Percentiles rank a stretch among this genome's conserved stretches.
Evolutionary conservation across 768 basidiomycete genomes (phyloP).

Genomic region (Crassisporium funariophilum): DNA sequence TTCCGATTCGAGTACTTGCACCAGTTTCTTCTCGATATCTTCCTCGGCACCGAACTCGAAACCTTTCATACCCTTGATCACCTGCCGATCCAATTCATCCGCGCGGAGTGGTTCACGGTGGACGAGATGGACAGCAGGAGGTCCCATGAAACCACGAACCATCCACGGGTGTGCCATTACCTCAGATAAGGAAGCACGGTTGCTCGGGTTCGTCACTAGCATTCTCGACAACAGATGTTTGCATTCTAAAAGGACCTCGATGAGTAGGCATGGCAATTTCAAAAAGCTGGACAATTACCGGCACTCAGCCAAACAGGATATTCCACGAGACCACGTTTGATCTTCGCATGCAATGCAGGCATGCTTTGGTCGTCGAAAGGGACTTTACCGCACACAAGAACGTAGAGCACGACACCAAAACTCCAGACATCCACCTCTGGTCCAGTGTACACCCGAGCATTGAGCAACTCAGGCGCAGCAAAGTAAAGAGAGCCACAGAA

Average conservation of each 20-base stretch:
- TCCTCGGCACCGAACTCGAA: constrained; percentile 94
- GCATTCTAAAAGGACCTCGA: constrained; percentile 66
- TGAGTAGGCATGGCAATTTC: neutral
- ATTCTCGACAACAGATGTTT: constrained; percentile 91
- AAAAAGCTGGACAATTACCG: constrained; percentile 50
- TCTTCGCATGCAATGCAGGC: constrained; percentile 98
- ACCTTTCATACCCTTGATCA: constrained; percentile 90
- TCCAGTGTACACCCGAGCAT: constrained; percentile 95
- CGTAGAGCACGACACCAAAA: constrained; percentile 97
- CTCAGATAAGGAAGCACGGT: constrained; percentile 81
- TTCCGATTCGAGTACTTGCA: constrained; percentile 76
- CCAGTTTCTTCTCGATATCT: constrained; percentile 77
- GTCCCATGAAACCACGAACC: constrained; percentile 78
- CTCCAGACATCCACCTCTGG: constrained; percentile 99
- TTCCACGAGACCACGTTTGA: constrained; percentile 95
- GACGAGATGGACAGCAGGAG: constrained; percentile 84
- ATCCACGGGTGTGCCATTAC: constrained; percentile 92
- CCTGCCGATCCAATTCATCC: constrained; percentile 85
- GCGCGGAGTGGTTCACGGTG: constrained; percentile 86
- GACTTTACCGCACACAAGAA: constrained; percentile 97
- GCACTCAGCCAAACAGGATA: constrained; percentile 96
- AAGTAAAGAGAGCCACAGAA: constrained; percentile 99
- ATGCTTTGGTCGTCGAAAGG: constrained; percentile 99
- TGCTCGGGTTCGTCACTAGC: constrained; percentile 92
- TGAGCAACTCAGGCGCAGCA: constrained; percentile 95